Evolutionary conservation across 1,284 basidiomycete species (phyloP).

Genomic region (Trametes pubescens): DNA sequence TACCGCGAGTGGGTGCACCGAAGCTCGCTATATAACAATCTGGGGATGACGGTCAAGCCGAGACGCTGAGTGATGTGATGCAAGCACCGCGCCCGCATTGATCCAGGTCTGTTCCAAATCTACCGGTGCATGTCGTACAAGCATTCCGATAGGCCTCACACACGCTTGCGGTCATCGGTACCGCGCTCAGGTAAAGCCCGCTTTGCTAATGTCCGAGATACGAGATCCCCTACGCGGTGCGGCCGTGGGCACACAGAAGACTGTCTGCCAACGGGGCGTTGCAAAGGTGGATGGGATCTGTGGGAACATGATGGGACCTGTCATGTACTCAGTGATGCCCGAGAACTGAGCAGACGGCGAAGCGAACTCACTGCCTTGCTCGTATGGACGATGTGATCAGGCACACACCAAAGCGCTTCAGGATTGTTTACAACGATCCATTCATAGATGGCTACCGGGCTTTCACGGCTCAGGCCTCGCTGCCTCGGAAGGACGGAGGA

Average conservation of each 20-base stretch:
- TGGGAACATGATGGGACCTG: conserved; percentile 16
- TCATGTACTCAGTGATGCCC: neutral
- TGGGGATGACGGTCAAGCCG: neutral
- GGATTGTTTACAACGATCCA: no score
- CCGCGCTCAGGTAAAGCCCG: neutral
- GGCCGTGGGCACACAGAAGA: neutral
- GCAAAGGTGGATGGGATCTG: neutral
- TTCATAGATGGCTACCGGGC: no score
- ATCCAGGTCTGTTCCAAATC: neutral
- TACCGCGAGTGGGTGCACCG: neutral
- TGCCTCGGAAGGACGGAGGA: no score
- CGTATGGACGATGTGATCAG: no score
- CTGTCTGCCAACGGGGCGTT: neutral
- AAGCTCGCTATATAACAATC: conserved; percentile 4
- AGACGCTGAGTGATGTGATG: conserved; percentile 18
- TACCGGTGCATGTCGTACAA: neutral
- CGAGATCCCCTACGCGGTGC: neutral
- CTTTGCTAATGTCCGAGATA: neutral
- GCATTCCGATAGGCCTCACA: neutral
- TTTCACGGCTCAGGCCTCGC: no score
- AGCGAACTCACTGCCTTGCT: neutral
- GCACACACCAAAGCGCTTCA: no score
- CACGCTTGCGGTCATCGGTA: neutral
- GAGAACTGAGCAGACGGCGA: neutral
- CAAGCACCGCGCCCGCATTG: neutral